These are phyloP conservation scores for Codiaeum variegatum DNA, from an alignment of 441 rosid genomes.

Conservation along the genomic window DNA sequence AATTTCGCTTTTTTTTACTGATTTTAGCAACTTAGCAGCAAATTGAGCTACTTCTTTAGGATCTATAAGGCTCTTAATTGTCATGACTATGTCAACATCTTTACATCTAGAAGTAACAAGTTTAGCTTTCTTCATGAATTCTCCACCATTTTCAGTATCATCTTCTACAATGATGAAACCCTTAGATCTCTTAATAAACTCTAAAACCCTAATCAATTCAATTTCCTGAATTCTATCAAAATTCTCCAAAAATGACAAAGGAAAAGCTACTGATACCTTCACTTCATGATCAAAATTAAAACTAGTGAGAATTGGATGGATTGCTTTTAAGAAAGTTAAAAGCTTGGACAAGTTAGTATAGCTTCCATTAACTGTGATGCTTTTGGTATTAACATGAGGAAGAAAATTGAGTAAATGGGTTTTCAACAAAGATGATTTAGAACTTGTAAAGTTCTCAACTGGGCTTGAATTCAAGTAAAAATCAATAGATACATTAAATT, in stretches of 20 bases:
- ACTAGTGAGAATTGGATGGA: slow-evolving; percentile 28
- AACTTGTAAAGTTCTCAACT: slow-evolving; percentile 23
- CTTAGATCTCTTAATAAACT: slow-evolving; percentile 27
- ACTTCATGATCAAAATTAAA: slow-evolving; percentile 20
- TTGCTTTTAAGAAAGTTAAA: slow-evolving; percentile 30
- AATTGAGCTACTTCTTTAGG: slow-evolving; percentile 31
- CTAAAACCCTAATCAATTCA: slow-evolving; percentile 26
- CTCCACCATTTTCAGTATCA: slow-evolving; percentile 12
- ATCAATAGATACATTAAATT: slow-evolving; percentile 29
- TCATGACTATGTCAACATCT: slow-evolving; percentile 29
- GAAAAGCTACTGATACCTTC: slow-evolving; percentile 39
- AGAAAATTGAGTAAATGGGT: slow-evolving; percentile 21
- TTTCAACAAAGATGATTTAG: slow-evolving; percentile 38
- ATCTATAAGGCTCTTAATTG: slow-evolving; percentile 22
- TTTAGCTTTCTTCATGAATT: slow-evolving; percentile 22
- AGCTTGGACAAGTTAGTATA: slow-evolving; percentile 30
- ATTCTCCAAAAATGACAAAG: slow-evolving; percentile 36
- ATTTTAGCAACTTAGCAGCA: slow-evolving; percentile 21
- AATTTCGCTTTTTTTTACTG: slow-evolving; percentile 17
- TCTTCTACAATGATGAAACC: slow-evolving; percentile 35
- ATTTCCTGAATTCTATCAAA: slow-evolving; percentile 21
- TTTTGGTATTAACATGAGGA: slow-evolving; percentile 30
- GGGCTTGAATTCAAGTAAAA: slow-evolving; percentile 31
- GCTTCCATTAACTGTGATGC: slow-evolving; percentile 27
- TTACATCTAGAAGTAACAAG: slow-evolving; percentile 20